Percentiles rank a stretch among this genome's conserved stretches.
Evolutionary conservation across 371 early-diverging fungal species (phyloP).

Genomic region (Mucor indicus): DNA sequence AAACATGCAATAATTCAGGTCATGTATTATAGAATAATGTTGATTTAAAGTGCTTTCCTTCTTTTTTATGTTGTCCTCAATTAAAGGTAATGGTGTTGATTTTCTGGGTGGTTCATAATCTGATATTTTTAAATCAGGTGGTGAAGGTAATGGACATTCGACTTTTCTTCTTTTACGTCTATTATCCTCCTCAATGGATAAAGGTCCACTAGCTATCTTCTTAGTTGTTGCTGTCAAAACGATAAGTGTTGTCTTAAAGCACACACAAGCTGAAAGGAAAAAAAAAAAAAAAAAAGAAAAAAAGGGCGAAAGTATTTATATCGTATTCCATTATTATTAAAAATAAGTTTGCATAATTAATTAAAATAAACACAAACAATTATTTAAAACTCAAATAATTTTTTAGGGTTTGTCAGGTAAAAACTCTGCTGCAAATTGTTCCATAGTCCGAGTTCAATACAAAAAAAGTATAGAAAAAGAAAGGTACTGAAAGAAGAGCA

Average conservation of each 20-base stretch:
- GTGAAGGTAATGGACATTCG: background rate
- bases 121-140: background rate
- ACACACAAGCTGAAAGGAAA: background rate
- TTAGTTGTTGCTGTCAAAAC: background rate
- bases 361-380: too few relatives aligned
- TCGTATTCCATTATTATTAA: too few relatives aligned
- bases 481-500: too few relatives aligned
- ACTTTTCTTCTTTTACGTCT: background rate
- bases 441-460: too few relatives aligned
- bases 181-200: background rate
- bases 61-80: background rate
- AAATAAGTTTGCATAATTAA: too few relatives aligned
- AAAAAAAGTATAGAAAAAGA: too few relatives aligned
- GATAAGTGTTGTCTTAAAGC: background rate
- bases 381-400: too few relatives aligned
- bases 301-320: background rate
- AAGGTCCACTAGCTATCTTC: background rate
- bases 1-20: constrained; percentile 22
- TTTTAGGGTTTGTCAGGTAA: too few relatives aligned
- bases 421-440: too few relatives aligned
- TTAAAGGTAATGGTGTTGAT: background rate
- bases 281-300: background rate
- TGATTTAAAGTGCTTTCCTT: background rate
- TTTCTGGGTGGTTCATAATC: background rate
- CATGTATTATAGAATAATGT: constrained; percentile 15